phyloP scores from a whole-genome alignment of 768 basidiomycete genomes.

The Pleurotus salmoneostramineus region DNA sequence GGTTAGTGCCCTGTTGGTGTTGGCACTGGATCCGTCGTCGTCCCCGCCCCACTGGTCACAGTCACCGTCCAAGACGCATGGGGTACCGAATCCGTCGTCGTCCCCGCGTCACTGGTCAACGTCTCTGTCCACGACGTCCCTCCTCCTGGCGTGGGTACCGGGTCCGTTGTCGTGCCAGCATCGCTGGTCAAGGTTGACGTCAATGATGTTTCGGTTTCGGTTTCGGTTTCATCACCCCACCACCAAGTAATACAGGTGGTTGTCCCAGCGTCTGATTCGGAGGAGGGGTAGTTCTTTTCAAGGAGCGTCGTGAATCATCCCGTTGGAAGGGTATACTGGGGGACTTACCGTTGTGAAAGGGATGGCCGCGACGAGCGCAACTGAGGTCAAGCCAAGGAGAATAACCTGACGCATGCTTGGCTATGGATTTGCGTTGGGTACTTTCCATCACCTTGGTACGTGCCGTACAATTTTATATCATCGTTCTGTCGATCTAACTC shows the following conservation, averaged over 20 bases:
- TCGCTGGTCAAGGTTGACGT: background rate
- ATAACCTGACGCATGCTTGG: background rate
- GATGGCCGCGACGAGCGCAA: background rate
- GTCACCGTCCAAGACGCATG: background rate
- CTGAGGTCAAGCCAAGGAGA: background rate
- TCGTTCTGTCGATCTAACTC: background rate
- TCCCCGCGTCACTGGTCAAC: conserved; percentile 2
- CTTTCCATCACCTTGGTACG: no score
- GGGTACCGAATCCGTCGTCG: conserved; percentile 1
- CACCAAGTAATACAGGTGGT: conserved; percentile 5
- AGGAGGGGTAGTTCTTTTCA: background rate
- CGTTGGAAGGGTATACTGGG: no score
- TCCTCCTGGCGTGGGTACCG: background rate
- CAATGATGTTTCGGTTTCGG: background rate
- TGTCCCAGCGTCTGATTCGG: background rate
- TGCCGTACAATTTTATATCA: background rate
- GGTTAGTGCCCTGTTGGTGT: background rate
- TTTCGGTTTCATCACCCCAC: background rate
- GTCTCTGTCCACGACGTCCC: background rate
- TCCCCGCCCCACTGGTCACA: conserved; percentile 1
- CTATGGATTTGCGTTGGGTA: no score
- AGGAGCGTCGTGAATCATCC: background rate
- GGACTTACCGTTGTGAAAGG: background rate
- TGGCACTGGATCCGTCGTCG: conserved; percentile 5
- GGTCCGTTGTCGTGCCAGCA: conserved; percentile 6